phyloP scores from a whole-genome alignment of 805 yeast genomes.

The Jamesozyma rosinii region DNA sequence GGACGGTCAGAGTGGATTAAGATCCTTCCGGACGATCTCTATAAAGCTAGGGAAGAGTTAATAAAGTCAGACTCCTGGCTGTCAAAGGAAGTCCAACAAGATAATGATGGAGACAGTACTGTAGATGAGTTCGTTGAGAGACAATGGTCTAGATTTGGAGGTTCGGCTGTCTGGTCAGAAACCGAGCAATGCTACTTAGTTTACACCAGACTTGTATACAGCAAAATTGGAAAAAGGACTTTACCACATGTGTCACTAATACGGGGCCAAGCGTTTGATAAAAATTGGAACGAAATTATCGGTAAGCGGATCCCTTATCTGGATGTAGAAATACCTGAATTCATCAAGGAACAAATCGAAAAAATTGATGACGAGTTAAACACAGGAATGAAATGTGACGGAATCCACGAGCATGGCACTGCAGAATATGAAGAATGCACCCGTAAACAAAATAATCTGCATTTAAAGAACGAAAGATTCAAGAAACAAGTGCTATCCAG shows the following conservation, averaged over 20 bases:
- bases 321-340: conserved; percentile 17
- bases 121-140: conserved; percentile 5
- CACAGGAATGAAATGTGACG: conserved; percentile 6
- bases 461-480: conserved; percentile 11
- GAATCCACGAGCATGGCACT: conserved; percentile 15
- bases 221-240: background rate
- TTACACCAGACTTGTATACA: conserved; percentile 28
- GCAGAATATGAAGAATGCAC: conserved; percentile 15
- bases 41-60: conserved; percentile 3
- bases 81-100: conserved; percentile 1
- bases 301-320: conserved; percentile 20
- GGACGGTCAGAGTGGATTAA: conserved; percentile 1
- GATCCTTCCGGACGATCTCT: conserved; percentile 1
- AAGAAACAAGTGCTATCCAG: conserved; percentile 3
- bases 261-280: conserved; percentile 37
- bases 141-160: conserved; percentile 33
- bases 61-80: background rate
- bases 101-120: conserved; percentile 6
- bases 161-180: conserved; percentile 44
- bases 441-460: conserved; percentile 9
- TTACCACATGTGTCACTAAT: conserved; percentile 28
- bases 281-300: conserved; percentile 34
- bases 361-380: conserved; percentile 18
- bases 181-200: conserved; percentile 41
- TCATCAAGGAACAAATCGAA: conserved; percentile 25